Base-by-base conservation (phyloP, 2,329 filamentous ascomycete genomes). In the Aspergillus sp. region DNA sequence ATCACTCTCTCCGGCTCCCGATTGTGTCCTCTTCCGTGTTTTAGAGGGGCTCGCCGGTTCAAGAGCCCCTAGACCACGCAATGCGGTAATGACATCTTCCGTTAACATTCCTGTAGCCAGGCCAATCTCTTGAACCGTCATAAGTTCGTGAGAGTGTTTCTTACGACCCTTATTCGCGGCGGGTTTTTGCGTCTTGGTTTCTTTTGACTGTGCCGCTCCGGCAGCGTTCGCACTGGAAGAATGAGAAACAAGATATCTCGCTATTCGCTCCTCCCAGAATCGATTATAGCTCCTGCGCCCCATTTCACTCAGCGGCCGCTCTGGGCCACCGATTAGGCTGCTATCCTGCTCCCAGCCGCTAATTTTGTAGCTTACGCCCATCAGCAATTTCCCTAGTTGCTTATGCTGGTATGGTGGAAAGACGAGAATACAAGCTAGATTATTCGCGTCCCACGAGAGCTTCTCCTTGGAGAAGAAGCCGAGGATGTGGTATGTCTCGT, bases 391-490 rank as follows among this genome's bases (percentile, higher is more conserved):
- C 0, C 95, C 95, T 0, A 98, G 83, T 1, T 93, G 92, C 64
- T 91, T 92, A 62, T 90, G 88, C 75, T 98, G 93, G 86, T 93
- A 98, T 0, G 95, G 95, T 1, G 95, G 95, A 69, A 98, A 98
- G 15, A 98, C 85, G 6, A 98, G 82, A 66, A 99, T 99, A 72
- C 95, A 99, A 1, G 95, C 95, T 5, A 99, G 83, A 65, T 98
- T 99, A 75, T 99, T 98, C 69, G 93, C 93, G 69, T 99, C 95
- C 93, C 95, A 99, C 3, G 91, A 96, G 81, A 97, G 90, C 74
- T 98, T 98, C 75, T 99, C 95, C 73, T 99, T 98, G 62, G 90
- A 96, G 79, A 98, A 99, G 82, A 98, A 98, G n/a, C 95, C 95
- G 1, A 93, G 85, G 31, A 97, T 87, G 69, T 88, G 86, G 65